A percentile compares a stretch with the other conserved stretches of the same genome.
Evolutionary conservation across 768 basidiomycete genomes (phyloP).

Genomic region (Aureoboletus auriporus): DNA sequence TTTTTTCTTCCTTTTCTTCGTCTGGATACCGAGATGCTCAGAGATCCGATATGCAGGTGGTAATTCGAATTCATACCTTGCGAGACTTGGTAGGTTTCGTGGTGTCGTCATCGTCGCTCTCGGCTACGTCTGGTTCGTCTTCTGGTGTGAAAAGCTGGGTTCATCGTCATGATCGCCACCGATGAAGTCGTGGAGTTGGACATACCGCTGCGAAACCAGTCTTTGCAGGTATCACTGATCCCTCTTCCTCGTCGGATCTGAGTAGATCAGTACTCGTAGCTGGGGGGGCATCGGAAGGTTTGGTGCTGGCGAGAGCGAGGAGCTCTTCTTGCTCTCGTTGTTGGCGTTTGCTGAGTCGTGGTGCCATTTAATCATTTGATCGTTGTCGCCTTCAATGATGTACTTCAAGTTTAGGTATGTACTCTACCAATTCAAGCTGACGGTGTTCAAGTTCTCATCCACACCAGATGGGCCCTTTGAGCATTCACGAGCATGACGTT

Average conservation of each 20-base stretch:
- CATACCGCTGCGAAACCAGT: constrained; percentile 46
- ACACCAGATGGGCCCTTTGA: too few species aligned
- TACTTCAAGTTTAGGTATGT: too few species aligned
- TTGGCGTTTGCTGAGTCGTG: constrained; percentile 79
- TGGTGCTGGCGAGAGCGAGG: constrained; percentile 41
- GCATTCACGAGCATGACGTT: too few species aligned
- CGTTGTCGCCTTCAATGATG: too few species aligned
- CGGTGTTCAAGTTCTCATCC: too few species aligned
- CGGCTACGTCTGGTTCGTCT: constrained; percentile 17
- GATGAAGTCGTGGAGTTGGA: constrained; percentile 3
- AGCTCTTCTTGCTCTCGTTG: constrained; percentile 84
- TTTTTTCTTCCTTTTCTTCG: constrained; percentile 42
- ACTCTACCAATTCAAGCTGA: too few species aligned
- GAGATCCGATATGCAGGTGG: neutral
- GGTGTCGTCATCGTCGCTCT: constrained; percentile 21
- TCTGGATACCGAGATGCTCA: constrained; percentile 12
- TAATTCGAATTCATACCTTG: constrained; percentile 15
- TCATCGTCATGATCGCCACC: constrained; percentile 17
- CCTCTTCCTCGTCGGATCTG: constrained; percentile 41
- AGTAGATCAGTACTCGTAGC: constrained; percentile 6
- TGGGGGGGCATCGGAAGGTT: constrained; percentile 10
- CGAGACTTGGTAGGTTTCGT: constrained; percentile 16
- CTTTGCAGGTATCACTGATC: constrained; percentile 15
- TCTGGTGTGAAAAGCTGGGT: constrained; percentile 41
- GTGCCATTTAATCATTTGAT: constrained; percentile 46